phyloP scores from a whole-genome alignment of 306 rosid species.

The Herpetospermum pedunculosum region DNA sequence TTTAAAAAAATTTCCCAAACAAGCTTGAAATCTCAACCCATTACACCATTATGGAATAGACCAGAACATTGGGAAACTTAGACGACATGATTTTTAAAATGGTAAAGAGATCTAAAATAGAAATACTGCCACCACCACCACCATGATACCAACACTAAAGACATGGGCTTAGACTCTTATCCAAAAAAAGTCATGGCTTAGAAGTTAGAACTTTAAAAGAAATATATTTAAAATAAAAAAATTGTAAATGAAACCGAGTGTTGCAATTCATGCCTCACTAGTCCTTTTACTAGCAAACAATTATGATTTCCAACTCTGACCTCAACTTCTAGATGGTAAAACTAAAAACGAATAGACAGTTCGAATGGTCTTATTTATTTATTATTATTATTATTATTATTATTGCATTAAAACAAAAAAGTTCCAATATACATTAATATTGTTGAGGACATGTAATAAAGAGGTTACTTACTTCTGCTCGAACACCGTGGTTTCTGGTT shows the following conservation, averaged over 20 bases:
- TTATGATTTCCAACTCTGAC: background rate
- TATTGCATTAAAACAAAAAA: background rate
- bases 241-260: background rate
- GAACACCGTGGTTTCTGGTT: slow-evolving; percentile 13
- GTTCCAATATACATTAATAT: background rate
- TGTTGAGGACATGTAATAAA: background rate
- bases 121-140: background rate
- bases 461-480: slow-evolving; percentile 28
- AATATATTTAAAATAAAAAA: background rate
- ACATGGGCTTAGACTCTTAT: background rate
- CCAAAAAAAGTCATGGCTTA: background rate
- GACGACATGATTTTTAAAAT: background rate
- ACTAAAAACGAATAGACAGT: background rate
- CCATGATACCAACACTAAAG: background rate
- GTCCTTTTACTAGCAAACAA: background rate
- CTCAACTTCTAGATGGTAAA: background rate
- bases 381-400: background rate
- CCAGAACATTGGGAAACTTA: background rate
- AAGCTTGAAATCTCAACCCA: background rate
- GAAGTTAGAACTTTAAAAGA: background rate
- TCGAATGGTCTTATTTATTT: background rate
- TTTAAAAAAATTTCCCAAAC: background rate
- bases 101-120: background rate
- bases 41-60: background rate
- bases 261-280: background rate